Evolutionary conservation across 768 basidiomycete genomes (phyloP), one percentile per base, ranked within the genome.

Genomic region (Macrolepiota albuminosa): DNA sequence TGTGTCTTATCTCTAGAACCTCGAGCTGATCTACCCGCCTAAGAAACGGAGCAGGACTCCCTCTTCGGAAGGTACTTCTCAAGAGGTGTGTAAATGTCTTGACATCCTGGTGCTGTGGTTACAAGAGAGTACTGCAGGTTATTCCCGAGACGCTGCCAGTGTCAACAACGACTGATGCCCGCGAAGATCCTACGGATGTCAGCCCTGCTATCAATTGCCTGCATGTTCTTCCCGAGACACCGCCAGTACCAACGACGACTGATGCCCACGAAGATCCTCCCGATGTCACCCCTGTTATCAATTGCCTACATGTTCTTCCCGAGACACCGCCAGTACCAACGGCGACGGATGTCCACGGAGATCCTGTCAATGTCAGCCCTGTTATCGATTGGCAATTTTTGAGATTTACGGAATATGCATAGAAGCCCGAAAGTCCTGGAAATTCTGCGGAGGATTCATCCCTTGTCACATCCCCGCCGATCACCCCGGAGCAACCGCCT

Each of bases 1-100:
- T 39, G 31, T 63, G 24, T 26, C 21, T 33, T 33, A n/a, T 50
- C 29, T 60, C 24, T 60, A 82, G 81, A 81, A 82, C 57, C 73
- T 81, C n/a, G 69, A 73, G 3, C 71, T 78, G 56, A 78, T 81
- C 57, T 81, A 82, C 62, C 79, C 81, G 58, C 66, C 70, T 4
- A 68, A 68, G 57, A 72, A 71, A 62, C 62, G 77, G 61, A 80
- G 71, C 68, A 76, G 66, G 68, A 81, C 79, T 39, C 78, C 78
- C n/a, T 74, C 78, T 18, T 54, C 64, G 11, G 71, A 75, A 57
- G 64, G 63, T 40, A 68, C 64, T 14, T 58, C 65, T 16, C 62
- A 66, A 29, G 70, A 69, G 57, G 73, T 70, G 69, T 58, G 56
- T 52, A 1, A 18, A 57, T 49, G 21, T 51, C 2, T 37, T 39